Conservation (phyloP, 371 early-diverging fungal species). For the Nematocida sp. region DNA sequence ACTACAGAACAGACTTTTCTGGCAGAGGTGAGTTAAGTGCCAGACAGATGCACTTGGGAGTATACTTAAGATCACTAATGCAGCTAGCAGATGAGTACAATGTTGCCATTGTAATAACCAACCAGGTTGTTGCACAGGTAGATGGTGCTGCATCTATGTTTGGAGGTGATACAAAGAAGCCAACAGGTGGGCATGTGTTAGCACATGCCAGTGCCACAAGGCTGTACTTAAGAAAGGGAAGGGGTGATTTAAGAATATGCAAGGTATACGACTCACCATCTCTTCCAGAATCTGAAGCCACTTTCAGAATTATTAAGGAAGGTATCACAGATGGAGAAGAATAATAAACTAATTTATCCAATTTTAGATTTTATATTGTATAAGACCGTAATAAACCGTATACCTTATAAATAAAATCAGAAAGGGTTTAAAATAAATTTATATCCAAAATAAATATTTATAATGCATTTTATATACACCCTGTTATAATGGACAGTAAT, state of each 20-base stretch:
- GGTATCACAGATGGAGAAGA: slow-evolving; percentile 78
- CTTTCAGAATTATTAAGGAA: slow-evolving; percentile 75
- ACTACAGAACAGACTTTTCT: slow-evolving; percentile 93
- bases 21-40: slow-evolving; percentile 95
- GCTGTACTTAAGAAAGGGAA: slow-evolving; percentile 72
- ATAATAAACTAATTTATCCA: slow-evolving; percentile 53
- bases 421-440: too few species aligned
- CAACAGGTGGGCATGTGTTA: slow-evolving; percentile 95
- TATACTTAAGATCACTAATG: slow-evolving; percentile 81
- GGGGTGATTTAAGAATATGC: slow-evolving; percentile 73
- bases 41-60: slow-evolving; percentile 89
- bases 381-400: too few species aligned
- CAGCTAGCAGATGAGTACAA: slow-evolving; percentile 94
- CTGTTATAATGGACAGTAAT: too few species aligned
- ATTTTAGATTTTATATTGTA: too few species aligned
- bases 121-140: slow-evolving; percentile 94
- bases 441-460: too few species aligned
- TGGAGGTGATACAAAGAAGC: slow-evolving; percentile 88
- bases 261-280: slow-evolving; percentile 74
- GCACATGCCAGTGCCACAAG: slow-evolving; percentile 85
- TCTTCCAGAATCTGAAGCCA: slow-evolving; percentile 74
- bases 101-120: slow-evolving; percentile 92
- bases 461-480: too few species aligned
- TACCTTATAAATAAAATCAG: too few species aligned
- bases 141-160: slow-evolving; percentile 88